Conservation (phyloP, 495 filamentous ascomycete genomes). For the Penicillium herquei region DNA sequence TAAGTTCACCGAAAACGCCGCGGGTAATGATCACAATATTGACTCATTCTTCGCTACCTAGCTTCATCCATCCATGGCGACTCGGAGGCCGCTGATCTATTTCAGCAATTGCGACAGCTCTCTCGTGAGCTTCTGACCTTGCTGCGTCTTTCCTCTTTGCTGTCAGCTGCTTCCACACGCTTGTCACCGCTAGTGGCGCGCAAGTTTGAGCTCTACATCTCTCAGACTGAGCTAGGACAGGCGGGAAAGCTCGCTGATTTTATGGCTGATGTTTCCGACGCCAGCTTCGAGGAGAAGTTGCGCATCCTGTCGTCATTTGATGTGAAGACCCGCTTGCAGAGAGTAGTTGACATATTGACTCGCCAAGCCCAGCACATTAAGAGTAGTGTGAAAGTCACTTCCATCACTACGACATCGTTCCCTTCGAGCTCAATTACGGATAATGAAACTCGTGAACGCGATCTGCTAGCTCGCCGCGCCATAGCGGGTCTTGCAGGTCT, state of each 20-base stretch:
- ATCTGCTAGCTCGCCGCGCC: slow-evolving; percentile 50
- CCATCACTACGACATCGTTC: slow-evolving; percentile 58
- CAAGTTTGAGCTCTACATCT: slow-evolving; percentile 81
- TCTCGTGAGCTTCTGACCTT: slow-evolving; percentile 80
- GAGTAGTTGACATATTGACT: slow-evolving; percentile 75
- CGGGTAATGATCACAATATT: slow-evolving; percentile 7
- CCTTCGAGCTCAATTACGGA: slow-evolving; percentile 53
- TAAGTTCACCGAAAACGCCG: slow-evolving; percentile 24
- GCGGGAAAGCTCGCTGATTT: slow-evolving; percentile 93
- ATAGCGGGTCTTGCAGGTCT: slow-evolving; percentile 53
- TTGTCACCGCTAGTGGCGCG: slow-evolving; percentile 81
- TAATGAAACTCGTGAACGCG: slow-evolving; percentile 51
- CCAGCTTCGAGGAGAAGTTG: slow-evolving; percentile 83
- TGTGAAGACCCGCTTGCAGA: slow-evolving; percentile 72
- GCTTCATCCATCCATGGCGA: slow-evolving; percentile 49
- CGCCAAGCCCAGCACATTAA: slow-evolving; percentile 79
- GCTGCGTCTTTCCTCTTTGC: slow-evolving; percentile 70
- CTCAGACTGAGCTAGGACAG: slow-evolving; percentile 69
- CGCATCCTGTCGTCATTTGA: slow-evolving; percentile 74
- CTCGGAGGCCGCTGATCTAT: slow-evolving; percentile 61
- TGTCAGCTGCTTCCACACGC: slow-evolving; percentile 60
- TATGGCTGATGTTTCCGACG: slow-evolving; percentile 86
- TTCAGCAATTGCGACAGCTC: slow-evolving; percentile 75
- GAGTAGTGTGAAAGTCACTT: slow-evolving; percentile 74
- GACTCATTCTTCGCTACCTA: slow-evolving; percentile 26